A percentile compares a stretch with the other conserved stretches of the same genome.
Evolutionary conservation across 495 filamentous ascomycete genomes (phyloP).

Genomic region (Talaromyces stipitatus): DNA sequence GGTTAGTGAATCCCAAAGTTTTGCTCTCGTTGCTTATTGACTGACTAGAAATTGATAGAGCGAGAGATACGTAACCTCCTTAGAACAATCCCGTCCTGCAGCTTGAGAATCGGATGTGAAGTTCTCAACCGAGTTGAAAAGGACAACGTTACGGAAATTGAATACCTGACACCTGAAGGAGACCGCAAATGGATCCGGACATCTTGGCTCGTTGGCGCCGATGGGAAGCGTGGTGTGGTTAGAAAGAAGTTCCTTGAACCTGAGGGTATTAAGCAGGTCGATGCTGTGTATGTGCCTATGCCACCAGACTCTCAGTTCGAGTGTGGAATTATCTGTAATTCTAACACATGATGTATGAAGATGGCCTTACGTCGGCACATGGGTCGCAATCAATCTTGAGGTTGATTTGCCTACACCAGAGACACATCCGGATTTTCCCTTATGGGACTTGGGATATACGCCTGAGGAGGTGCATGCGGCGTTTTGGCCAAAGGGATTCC

Average conservation of each 20-base stretch:
- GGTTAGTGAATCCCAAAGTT: neutral
- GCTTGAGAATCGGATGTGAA: slow-evolving; percentile 20
- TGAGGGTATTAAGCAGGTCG: slow-evolving; percentile 16
- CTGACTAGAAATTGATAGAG: neutral
- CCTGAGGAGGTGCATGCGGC: slow-evolving; percentile 32
- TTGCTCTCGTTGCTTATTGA: neutral
- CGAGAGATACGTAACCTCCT: slow-evolving; percentile 4
- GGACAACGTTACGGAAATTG: slow-evolving; percentile 14
- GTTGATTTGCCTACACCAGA: slow-evolving; percentile 31
- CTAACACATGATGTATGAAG: slow-evolving; percentile 35
- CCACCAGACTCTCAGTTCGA: slow-evolving; percentile 37
- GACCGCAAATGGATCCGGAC: slow-evolving; percentile 11
- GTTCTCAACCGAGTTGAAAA: slow-evolving; percentile 18
- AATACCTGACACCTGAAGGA: slow-evolving; percentile 18
- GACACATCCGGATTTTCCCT: slow-evolving; percentile 34
- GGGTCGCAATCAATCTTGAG: slow-evolving; percentile 33
- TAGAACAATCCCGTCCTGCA: slow-evolving; percentile 12
- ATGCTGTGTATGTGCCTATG: slow-evolving; percentile 21
- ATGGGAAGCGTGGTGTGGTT: slow-evolving; percentile 37
- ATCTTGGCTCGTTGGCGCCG: slow-evolving; percentile 32
- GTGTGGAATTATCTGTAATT: too few species aligned
- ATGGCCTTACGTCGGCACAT: slow-evolving; percentile 23
- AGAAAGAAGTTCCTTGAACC: slow-evolving; percentile 37
- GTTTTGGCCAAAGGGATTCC: slow-evolving; percentile 35
- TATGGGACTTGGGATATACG: slow-evolving; percentile 34